phyloP scores from a whole-genome alignment of 164 flowering plant species.

The Cinnamomum chago region DNA sequence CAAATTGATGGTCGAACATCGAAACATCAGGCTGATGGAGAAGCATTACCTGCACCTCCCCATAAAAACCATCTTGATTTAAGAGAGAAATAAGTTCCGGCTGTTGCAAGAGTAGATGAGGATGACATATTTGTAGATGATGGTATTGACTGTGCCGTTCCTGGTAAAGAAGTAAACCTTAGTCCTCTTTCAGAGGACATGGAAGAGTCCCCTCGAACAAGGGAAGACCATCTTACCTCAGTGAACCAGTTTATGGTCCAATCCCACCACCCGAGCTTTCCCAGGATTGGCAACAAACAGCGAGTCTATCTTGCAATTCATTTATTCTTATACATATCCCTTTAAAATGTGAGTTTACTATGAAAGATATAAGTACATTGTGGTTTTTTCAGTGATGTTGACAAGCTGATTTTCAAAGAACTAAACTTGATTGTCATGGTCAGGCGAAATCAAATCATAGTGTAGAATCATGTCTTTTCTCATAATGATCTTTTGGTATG shows the following conservation, averaged over 20 bases:
- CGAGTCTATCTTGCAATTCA: slow-evolving; percentile 28
- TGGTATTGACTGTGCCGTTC: slow-evolving; percentile 67
- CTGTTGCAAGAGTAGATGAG: slow-evolving; percentile 63
- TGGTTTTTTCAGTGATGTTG: no score
- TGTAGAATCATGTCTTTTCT: no score
- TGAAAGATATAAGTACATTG: background rate
- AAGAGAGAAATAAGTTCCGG: slow-evolving; percentile 47
- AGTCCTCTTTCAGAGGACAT: slow-evolving; percentile 90
- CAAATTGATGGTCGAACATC: slow-evolving; percentile 37
- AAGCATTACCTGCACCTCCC: slow-evolving; percentile 46
- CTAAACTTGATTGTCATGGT: no score
- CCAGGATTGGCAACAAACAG: slow-evolving; percentile 76
- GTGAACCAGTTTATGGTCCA: slow-evolving; percentile 87
- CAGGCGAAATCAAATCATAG: no score
- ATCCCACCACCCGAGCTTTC: slow-evolving; percentile 45
- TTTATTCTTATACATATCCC: background rate
- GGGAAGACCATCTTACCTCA: slow-evolving; percentile 63
- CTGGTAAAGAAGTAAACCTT: slow-evolving; percentile 69
- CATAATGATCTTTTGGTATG: no score
- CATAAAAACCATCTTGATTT: slow-evolving; percentile 39
- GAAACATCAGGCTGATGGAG: slow-evolving; percentile 39
- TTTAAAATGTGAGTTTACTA: background rate
- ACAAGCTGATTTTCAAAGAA: background rate
- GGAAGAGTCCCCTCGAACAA: slow-evolving; percentile 89
- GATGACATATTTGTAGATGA: slow-evolving; percentile 94